A percentile compares a stretch with the other conserved stretches of the same genome.
Conservation (phyloP, 23 red algal species). For the Gracilaria caudata region DNA sequence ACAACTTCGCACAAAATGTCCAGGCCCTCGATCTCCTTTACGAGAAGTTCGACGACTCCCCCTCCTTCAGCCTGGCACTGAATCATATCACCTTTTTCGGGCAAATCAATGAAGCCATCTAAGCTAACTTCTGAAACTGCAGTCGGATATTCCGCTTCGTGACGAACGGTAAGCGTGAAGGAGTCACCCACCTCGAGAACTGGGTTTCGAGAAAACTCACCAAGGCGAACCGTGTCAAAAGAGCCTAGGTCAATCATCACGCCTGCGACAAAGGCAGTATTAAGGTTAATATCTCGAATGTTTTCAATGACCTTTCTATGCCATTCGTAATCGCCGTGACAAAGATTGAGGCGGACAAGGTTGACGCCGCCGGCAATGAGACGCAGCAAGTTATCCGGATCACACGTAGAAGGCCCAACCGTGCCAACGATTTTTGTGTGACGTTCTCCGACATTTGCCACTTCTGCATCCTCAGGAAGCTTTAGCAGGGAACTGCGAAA, state of each 20-base stretch:
- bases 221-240: constrained; percentile 91
- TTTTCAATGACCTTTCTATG: constrained; percentile 80
- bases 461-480: constrained; percentile 73
- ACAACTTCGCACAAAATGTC: constrained; percentile 85
- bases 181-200: constrained; percentile 68
- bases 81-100: constrained; percentile 81
- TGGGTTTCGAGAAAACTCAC: constrained; percentile 79
- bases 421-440: constrained; percentile 97
- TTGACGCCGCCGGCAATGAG: constrained; percentile 85
- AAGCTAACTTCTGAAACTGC: constrained; percentile 88
- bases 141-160: constrained; percentile 86
- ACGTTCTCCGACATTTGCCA: constrained; percentile 54
- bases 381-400: constrained; percentile 70
- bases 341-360: constrained; percentile 87
- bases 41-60: constrained; percentile 81
- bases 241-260: constrained; percentile 96
- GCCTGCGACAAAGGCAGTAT: constrained; percentile 83
- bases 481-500: constrained; percentile 63
- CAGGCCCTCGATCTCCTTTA: constrained; percentile 48
- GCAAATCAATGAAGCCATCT: constrained; percentile 95
- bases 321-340: constrained; percentile 92
- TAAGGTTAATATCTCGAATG: constrained; percentile 86
- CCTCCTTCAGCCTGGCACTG: constrained; percentile 73
- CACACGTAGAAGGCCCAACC: constrained; percentile 86
- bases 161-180: constrained; percentile 91